Evolutionary conservation across 495 filamentous ascomycete species (phyloP), one percentile per base, ranked within the genome.

Genomic region (Neurospora sp.): DNA sequence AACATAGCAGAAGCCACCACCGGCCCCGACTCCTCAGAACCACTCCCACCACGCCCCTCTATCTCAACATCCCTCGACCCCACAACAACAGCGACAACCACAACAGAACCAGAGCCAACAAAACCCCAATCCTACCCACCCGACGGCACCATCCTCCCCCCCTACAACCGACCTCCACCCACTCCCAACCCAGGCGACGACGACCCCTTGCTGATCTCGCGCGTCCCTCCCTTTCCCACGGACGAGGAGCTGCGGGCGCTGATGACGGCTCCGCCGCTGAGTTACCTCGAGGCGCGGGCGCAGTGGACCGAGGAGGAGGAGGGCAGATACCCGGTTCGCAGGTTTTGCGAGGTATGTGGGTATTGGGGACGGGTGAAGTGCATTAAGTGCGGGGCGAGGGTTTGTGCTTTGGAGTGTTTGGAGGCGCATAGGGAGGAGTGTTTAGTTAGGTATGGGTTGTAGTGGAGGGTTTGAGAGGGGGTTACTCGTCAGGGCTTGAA

Each of bases 341-440:
- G 80, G 37, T 97, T 97, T 78, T 97, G 94, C 82, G 92, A 91
- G 77, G 90, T 94, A 70, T 97, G 94, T 82, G 94, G 94, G 40
- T 97, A 96, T 81, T 97, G 94, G 94, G 94, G 94, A 1, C 87
- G 91, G 75, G 91, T 94, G 39, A 88, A 87, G 81, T 97, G 94
- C 81, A 88, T 91, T 83, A 94, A 89, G 81, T 97, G 94, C 82
- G 93, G 93, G 42, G 84, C 87, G 71, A 81, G 92, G 75, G 91
- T 91, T 12, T 97, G 94, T 82, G 92, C 93, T 74, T 80, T 97
- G 71, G 91, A 91, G 74, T 97, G 94, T 80, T 88, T 94, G 75
- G 88, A 88, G 75, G 84, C 87, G 59, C 94, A 97, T 85, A 89
- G 92, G 76, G 91, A 94, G 81, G 92, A 88, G 76, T 88, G 87